Percentiles rank a stretch among this genome's conserved stretches.
phyloP scores from a whole-genome alignment of 305 asterid species.

The Fraxinus latifolia region DNA sequence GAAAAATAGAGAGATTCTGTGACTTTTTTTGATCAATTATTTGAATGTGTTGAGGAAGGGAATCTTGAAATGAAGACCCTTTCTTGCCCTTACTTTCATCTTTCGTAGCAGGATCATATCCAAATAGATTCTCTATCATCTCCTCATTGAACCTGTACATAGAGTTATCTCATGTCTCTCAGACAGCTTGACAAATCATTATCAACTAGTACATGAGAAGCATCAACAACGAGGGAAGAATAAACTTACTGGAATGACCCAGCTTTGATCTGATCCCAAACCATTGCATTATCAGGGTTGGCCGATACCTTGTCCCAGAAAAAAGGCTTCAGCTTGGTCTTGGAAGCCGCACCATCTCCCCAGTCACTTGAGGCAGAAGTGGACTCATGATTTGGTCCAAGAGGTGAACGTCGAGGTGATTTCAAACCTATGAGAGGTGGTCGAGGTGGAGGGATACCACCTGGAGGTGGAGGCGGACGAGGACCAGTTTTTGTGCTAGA shows the following conservation, averaged over 20 bases:
- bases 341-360: constrained; percentile 28
- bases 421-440: constrained; percentile 30
- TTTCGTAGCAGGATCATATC: constrained; percentile 38
- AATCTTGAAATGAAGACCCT: constrained; percentile 24
- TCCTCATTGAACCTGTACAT: constrained; percentile 50
- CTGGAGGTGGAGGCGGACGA: constrained; percentile 40
- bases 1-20: constrained; percentile 49
- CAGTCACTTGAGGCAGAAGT: constrained; percentile 18
- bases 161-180: constrained; percentile 6
- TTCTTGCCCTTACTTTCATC: constrained; percentile 26
- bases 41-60: constrained; percentile 31
- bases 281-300: constrained; percentile 52
- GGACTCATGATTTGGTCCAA: constrained; percentile 28
- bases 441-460: constrained; percentile 35
- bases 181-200: not conserved
- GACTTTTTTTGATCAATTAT: constrained; percentile 47
- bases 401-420: constrained; percentile 31
- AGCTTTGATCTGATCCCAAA: constrained; percentile 53
- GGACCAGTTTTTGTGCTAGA: constrained; percentile 23
- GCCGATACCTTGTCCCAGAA: constrained; percentile 60
- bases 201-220: not conserved
- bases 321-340: constrained; percentile 56
- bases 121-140: constrained; percentile 51
- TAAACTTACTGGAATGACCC: constrained; percentile 56
- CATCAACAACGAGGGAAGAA: not conserved